Evolutionary conservation across 148 eudicot species (phyloP).

Genomic region (Bassia scoparia): DNA sequence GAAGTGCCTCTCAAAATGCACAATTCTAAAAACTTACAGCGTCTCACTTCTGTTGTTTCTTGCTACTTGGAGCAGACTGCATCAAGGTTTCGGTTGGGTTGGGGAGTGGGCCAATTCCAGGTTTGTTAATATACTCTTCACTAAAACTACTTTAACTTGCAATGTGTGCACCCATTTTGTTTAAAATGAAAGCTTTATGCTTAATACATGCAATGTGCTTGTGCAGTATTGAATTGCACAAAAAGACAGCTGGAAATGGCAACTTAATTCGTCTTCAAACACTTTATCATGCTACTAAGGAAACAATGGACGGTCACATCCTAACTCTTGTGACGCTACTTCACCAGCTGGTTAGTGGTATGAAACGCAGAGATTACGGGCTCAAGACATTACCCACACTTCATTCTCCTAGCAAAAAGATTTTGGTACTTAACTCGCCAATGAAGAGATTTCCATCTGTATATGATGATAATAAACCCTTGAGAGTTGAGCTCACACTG

Average conservation of each 20-base stretch:
- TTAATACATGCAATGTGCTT: not conserved
- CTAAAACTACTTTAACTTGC: not conserved
- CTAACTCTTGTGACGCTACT: slow-evolving; percentile 66
- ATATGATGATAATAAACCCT: slow-evolving; percentile 22
- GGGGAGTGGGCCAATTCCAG: slow-evolving; percentile 97
- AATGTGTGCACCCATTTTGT: not conserved
- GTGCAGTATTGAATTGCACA: slow-evolving; percentile 62
- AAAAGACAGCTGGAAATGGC: slow-evolving; percentile 40
- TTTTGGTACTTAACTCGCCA: slow-evolving; percentile 22
- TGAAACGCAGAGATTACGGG: slow-evolving; percentile 55
- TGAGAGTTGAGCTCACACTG: slow-evolving; percentile 35
- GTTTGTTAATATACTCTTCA: slow-evolving; percentile 34
- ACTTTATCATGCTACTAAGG: slow-evolving; percentile 77
- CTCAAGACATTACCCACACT: slow-evolving; percentile 32
- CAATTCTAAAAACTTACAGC: not conserved
- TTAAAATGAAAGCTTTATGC: slow-evolving; percentile 1
- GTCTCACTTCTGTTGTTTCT: slow-evolving; percentile 10
- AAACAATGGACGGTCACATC: slow-evolving; percentile 54
- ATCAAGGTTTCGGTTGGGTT: slow-evolving; percentile 99
- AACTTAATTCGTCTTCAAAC: slow-evolving; percentile 69
- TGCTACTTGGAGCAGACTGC: slow-evolving; percentile 48
- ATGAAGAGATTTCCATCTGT: slow-evolving; percentile 21
- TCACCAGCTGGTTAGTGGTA: slow-evolving; percentile 57
- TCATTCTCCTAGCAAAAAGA: slow-evolving; percentile 46
- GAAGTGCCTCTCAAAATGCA: not conserved